Evolutionary conservation across 75 land plant genomes (phyloP).

Genomic region (Ceratopteris richardii): DNA sequence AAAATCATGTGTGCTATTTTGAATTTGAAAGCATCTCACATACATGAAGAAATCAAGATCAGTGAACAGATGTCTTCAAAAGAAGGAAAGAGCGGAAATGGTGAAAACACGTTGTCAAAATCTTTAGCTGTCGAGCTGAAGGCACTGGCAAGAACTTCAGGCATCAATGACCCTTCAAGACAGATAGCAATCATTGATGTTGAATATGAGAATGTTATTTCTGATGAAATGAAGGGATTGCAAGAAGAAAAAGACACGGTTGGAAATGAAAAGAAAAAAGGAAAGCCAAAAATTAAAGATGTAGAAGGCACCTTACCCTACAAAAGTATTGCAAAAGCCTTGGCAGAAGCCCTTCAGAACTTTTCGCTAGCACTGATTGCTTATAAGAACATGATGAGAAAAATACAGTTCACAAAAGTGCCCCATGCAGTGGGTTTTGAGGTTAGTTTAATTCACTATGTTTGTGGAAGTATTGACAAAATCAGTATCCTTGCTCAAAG

Average conservation of each 20-base stretch:
- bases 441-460: too few relatives aligned
- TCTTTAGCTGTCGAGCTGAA: neutral
- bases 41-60: neutral
- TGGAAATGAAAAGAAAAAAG: neutral
- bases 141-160: neutral
- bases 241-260: too few relatives aligned
- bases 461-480: too few relatives aligned
- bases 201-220: neutral
- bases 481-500: too few relatives aligned
- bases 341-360: neutral
- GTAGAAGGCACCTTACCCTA: neutral
- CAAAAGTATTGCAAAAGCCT: neutral
- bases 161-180: neutral
- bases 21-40: neutral
- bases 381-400: too few relatives aligned
- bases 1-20: neutral
- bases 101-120: neutral
- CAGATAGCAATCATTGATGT: conserved; percentile 3
- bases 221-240: neutral
- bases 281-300: neutral
- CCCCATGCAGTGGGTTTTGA: too few relatives aligned
- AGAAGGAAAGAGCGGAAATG: neutral
- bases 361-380: neutral
- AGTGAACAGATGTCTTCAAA: neutral
- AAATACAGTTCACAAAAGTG: too few relatives aligned